Evolutionary conservation across 306 rosid genomes (phyloP), one percentile per base, ranked within the genome.

Genomic region (Vigna radiata): DNA sequence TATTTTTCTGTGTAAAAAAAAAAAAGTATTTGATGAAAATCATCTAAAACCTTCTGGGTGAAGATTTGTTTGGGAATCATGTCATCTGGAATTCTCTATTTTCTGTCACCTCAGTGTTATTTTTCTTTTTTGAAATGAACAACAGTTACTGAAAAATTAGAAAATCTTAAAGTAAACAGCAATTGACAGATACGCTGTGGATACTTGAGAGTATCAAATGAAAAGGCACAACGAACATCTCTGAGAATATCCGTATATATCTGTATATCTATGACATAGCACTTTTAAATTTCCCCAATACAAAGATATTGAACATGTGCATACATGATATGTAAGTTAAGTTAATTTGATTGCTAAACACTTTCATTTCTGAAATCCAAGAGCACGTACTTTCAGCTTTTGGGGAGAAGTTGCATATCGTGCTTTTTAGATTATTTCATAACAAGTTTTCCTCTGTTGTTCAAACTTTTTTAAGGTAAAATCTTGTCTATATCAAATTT

Each of bases 1-100:
- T 9, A 25, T 25, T 36, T 39, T 53, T 37, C 21, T 41, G 19
- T 29, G 47, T 8, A 25, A 31, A 15, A 14, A 10, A 1, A 1
- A 21, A 31, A 29, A 18, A 10, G 19, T 18, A 48, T 75, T 29
- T 75, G 72, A 13, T 48, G 70, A 13, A 47, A 75, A 33, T 62
- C 12, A 19, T 75, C 48, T 49, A 5, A 1, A 18, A 46, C 3
- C 19, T 75, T 62, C 7, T 19, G 19, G 58, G 39, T 31, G 5
- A 31, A 25, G 27, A 25, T 25, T 25, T 25, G 27, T 25, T 25
- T 25, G 27, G 27, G 27, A 25, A 25, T 25, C 27, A 25, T 25
- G 27, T 31, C 3, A 7, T 64, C 39, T 54, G 33, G 3, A 25
- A 43, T 39, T 53, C 67, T 39, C 33, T 54, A 55, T 5, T 53